Evolutionary conservation across 1,139 yeast species (phyloP).

Genomic region (Pichia inconspicua): DNA sequence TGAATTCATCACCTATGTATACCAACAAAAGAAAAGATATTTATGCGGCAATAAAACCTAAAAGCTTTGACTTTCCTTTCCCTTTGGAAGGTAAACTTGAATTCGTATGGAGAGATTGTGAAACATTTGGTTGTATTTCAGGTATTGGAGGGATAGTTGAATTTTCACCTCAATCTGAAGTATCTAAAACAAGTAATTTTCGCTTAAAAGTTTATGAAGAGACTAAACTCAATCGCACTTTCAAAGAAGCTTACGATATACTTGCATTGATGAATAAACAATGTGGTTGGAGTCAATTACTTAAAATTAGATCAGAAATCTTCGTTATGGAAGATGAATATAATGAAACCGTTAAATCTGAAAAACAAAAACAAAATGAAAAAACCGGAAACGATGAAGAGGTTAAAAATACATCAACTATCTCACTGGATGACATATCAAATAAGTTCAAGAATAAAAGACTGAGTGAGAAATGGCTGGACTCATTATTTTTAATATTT

Average conservation of each 20-base stretch:
- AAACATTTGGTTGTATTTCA: constrained; percentile 39
- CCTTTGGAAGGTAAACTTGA: constrained; percentile 65
- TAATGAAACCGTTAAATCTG: constrained; percentile 18
- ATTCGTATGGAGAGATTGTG: constrained; percentile 42
- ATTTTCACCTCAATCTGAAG: constrained; percentile 36
- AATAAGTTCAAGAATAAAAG: constrained; percentile 55
- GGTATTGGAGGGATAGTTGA: constrained; percentile 45
- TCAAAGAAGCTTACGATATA: constrained; percentile 70
- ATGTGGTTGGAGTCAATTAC: constrained; percentile 87
- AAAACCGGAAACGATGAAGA: constrained; percentile 2
- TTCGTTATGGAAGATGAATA: constrained; percentile 96
- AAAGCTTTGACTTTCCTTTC: constrained; percentile 64
- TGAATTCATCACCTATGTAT: constrained; percentile 92
- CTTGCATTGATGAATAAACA: constrained; percentile 48
- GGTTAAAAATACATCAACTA: constrained; percentile 15
- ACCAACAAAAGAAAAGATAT: constrained; percentile 55
- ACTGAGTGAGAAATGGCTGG: constrained; percentile 92
- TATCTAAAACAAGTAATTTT: constrained; percentile 54
- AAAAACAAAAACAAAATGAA: constrained; percentile 10
- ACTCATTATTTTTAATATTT: constrained; percentile 73
- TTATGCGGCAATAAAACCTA: constrained; percentile 55
- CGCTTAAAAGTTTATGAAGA: constrained; percentile 64
- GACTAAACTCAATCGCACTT: constrained; percentile 67
- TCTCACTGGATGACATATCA: constrained; percentile 18
- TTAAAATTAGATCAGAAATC: constrained; percentile 71